Evolutionary conservation across 495 filamentous ascomycete genomes (phyloP).

Genomic region (Xylaria cubensis): DNA sequence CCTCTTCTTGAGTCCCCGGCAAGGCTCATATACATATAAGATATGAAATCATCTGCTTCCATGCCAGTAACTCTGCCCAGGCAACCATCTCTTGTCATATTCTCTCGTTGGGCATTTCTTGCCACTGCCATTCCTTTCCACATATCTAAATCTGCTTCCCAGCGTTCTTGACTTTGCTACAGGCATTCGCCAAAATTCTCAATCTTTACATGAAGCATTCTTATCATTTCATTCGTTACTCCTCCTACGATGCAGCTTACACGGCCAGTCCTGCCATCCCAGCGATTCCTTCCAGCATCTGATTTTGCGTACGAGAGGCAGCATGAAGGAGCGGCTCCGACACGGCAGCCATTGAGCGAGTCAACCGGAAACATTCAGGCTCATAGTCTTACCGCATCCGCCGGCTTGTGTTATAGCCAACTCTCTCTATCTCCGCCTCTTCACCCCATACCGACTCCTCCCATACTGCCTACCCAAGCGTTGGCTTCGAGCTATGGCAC

Average conservation of each 20-base stretch:
- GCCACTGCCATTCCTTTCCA: slow-evolving; percentile 45
- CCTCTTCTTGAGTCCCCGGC: slow-evolving; percentile 16
- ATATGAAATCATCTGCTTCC: slow-evolving; percentile 42
- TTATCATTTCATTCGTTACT: slow-evolving; percentile 34
- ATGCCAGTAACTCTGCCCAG: slow-evolving; percentile 35
- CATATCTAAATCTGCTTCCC: slow-evolving; percentile 45
- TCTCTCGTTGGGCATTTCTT: slow-evolving; percentile 40
- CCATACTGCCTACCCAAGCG: slow-evolving; percentile 53
- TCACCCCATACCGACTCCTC: slow-evolving; percentile 49
- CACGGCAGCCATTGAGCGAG: slow-evolving; percentile 55
- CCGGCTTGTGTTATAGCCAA: slow-evolving; percentile 46
- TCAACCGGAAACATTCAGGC: slow-evolving; percentile 58
- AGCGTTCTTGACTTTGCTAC: slow-evolving; percentile 40
- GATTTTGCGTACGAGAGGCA: slow-evolving; percentile 43
- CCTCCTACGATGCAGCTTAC: slow-evolving; percentile 38
- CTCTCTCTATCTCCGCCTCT: slow-evolving; percentile 42
- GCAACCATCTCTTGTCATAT: slow-evolving; percentile 36
- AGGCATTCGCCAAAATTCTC: slow-evolving; percentile 44
- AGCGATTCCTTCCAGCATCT: slow-evolving; percentile 39
- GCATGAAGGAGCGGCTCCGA: slow-evolving; percentile 36
- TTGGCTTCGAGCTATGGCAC: slow-evolving; percentile 46
- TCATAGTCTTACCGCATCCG: slow-evolving; percentile 46
- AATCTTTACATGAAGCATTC: slow-evolving; percentile 43
- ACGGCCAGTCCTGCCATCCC: slow-evolving; percentile 42
- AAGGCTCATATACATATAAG: slow-evolving; percentile 42